Conservation (phyloP, 768 basidiomycete species). For the Pholiota molesta region DNA sequence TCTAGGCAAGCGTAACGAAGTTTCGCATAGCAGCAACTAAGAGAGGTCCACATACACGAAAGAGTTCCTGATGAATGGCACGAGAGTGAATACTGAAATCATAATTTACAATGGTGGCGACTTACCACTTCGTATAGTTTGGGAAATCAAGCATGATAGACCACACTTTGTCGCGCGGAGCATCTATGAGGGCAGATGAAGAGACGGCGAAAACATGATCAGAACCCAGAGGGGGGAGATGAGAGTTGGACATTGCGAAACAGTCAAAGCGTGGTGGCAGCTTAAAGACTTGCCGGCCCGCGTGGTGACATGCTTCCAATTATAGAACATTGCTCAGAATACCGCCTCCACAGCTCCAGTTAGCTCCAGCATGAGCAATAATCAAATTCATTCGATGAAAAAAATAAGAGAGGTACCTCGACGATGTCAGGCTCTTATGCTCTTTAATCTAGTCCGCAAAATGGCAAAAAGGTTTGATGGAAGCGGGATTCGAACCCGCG, state of each 20-base stretch:
- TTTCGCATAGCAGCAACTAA: neutral
- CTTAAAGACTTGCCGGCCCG: neutral
- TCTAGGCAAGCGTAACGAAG: conserved; percentile 29
- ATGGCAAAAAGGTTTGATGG: no score
- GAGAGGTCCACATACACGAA: conserved; percentile 53
- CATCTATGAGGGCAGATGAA: conserved; percentile 57
- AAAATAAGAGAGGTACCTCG: no score
- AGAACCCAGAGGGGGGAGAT: conserved; percentile 16
- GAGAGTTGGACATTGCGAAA: conserved; percentile 6
- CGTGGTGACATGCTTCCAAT: no score
- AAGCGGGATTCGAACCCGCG: conserved; percentile 67
- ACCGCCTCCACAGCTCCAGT: no score
- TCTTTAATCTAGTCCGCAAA: no score
- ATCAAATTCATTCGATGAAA: no score
- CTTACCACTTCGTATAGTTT: conserved; percentile 64
- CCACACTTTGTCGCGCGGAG: conserved; percentile 67
- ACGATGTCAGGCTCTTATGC: no score
- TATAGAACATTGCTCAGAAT: neutral
- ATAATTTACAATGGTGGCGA: neutral
- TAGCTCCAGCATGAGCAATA: no score
- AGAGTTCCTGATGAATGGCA: conserved; percentile 54
- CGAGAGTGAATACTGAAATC: conserved; percentile 2
- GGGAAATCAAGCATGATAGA: conserved; percentile 59
- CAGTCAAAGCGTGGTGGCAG: neutral
- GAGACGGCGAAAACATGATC: conserved; percentile 46